These are phyloP conservation scores for Fusarium sp. DNA, from an alignment of 2,329 filamentous ascomycete species.

Conservation along the genomic window DNA sequence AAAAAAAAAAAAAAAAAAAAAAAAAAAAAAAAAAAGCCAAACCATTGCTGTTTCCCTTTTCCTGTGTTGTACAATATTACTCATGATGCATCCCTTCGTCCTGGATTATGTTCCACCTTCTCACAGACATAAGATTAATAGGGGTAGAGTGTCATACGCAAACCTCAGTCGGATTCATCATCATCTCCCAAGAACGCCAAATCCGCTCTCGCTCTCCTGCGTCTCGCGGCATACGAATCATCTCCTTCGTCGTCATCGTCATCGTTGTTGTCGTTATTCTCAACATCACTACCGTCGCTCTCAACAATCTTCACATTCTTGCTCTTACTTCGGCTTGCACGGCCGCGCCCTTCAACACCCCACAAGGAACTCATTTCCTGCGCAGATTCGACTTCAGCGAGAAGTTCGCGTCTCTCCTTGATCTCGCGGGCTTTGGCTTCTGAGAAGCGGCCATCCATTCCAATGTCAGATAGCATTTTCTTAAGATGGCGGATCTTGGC, in stretches of 20 bases:
- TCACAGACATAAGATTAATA: conserved; percentile 9
- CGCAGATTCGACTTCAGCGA: conserved; percentile 85
- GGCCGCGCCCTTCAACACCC: conserved; percentile 66
- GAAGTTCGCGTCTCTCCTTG: conserved; percentile 86
- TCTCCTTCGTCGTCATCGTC: conserved; percentile 49
- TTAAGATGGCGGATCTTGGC: conserved; percentile 88
- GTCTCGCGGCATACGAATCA: conserved; percentile 57
- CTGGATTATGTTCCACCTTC: conserved; percentile 9
- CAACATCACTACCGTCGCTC: conserved; percentile 47
- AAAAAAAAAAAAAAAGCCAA: conserved; percentile 18
- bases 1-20: conserved; percentile 20
- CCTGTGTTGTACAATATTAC: conserved; percentile 29
- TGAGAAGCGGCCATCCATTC: conserved; percentile 91
- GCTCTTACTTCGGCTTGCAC: conserved; percentile 57
- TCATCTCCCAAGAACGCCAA: conserved; percentile 77
- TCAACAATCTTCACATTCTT: conserved; percentile 51
- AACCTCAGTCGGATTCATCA: conserved; percentile 69
- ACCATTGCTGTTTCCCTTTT: conserved; percentile 1
- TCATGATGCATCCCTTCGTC: conserved; percentile 34
- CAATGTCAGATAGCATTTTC: conserved; percentile 80
- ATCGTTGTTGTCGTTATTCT: conserved; percentile 40
- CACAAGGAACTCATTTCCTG: conserved; percentile 84
- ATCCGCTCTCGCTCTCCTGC: conserved; percentile 63
- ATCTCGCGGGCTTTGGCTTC: conserved; percentile 86
- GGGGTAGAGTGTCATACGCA: neutral